Evolutionary conservation across 2,329 filamentous ascomycete species (phyloP), one percentile per base, ranked within the genome.

Genomic region (Aspergillus cejpii): DNA sequence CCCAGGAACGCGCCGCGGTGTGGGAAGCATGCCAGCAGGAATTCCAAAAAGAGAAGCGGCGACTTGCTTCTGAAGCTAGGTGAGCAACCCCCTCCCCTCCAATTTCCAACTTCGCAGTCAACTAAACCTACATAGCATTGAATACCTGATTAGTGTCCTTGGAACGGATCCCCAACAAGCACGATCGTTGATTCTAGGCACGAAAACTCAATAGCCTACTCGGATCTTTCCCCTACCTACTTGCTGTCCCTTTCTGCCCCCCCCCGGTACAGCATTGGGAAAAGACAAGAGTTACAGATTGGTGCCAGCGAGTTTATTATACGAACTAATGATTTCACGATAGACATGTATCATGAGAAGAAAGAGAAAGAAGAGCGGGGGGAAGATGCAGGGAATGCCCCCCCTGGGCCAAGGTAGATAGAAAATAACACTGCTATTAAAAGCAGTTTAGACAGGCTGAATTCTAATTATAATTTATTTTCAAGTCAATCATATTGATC

Each of bases 1-100:
- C 79, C 5, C 77, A 80, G 57, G 77, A 79, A 60, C 78, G 87
- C 50, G 79, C 78, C 1, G 65, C 71, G 21, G 78, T 79, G 12
- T 87, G 84, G 82, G 83, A 86, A 58, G 77, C 81, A 56, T 87
- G 85, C 61, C 81, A 87, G 64, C 75, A 84, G 53, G 77, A 81
- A 50, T 91, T 94, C 66, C 81, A 86, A 58, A 77, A 79, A 49
- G 77, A 88, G 61, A 84, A 83, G 68, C 75, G 77, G 59, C 75
- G 77, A 61, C 77, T 89, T 62, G 78, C 80, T 36, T 76, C 74
- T 41, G 81, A 85, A 57, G 85, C 88, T 56, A 91, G 86, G 89
- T 95, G 70, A 78, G 83, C 15, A 19, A 23, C 77, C 38, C 21
- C 41, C 33, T 28, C 39, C 27, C 37, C 24, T 21, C 17, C 33